Conservation (phyloP, 768 basidiomycete genomes). For the Amanita exitialis region DNA sequence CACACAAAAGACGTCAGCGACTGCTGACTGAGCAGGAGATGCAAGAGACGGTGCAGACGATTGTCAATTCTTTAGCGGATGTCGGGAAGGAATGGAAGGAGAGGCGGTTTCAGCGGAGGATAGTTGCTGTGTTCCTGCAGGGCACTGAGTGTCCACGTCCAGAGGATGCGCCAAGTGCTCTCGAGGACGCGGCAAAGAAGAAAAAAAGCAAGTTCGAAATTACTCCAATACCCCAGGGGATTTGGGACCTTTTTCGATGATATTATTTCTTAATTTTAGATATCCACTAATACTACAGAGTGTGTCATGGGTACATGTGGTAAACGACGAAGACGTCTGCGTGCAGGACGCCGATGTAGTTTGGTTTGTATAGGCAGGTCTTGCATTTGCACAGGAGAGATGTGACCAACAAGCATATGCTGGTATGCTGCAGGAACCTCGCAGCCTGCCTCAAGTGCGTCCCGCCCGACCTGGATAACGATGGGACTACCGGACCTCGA, state of each 20-base stretch:
- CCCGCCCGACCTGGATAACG: slow-evolving; percentile 25
- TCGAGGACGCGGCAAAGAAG: slow-evolving; percentile 6
- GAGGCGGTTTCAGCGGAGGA: slow-evolving; percentile 25
- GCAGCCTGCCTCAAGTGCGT: slow-evolving; percentile 29
- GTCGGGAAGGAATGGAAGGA: slow-evolving; percentile 44
- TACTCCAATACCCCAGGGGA: slow-evolving; percentile 1
- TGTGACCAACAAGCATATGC: slow-evolving; percentile 26
- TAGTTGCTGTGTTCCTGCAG: slow-evolving; percentile 35
- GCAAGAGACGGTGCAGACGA: slow-evolving; percentile 32
- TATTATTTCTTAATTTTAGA: background rate
- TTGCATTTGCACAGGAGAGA: background rate
- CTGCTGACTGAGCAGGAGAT: slow-evolving; percentile 23
- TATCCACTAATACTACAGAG: background rate
- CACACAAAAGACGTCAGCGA: slow-evolving; percentile 34
- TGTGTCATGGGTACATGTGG: background rate
- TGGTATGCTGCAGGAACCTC: slow-evolving; percentile 28
- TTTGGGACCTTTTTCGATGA: slow-evolving; percentile 4
- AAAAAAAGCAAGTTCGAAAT: background rate
- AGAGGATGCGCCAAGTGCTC: slow-evolving; percentile 5
- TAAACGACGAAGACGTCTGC: background rate
- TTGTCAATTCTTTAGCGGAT: slow-evolving; percentile 33
- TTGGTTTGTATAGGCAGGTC: background rate
- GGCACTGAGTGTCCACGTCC: slow-evolving; percentile 9
- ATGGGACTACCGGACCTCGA: slow-evolving; percentile 20
- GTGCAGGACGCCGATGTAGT: background rate